These are phyloP conservation scores for Candida boidinii DNA, from an alignment of 805 yeast genomes.

Conservation along the genomic window DNA sequence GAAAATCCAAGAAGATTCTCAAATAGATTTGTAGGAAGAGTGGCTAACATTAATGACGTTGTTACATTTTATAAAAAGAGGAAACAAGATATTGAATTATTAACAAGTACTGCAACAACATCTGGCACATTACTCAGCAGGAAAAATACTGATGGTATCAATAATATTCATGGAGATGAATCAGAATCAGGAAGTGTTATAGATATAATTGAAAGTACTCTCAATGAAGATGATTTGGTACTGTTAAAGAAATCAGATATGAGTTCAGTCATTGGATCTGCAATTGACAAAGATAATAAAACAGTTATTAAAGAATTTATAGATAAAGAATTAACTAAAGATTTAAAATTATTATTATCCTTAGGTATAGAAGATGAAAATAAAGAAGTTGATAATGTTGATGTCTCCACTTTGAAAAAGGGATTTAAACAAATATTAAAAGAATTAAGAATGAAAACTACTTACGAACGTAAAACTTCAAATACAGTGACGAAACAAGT, in stretches of 20 bases:
- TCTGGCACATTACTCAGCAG: too few relatives aligned
- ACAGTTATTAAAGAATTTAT: constrained; percentile 57
- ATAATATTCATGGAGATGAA: constrained; percentile 22
- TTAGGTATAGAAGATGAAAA: constrained; percentile 8
- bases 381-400: constrained; percentile 5
- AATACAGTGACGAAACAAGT: constrained; percentile 1
- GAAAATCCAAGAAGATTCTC: constrained; percentile 88
- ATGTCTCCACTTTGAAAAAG: constrained; percentile 1
- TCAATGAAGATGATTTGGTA: constrained; percentile 55
- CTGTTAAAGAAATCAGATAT: constrained; percentile 71
- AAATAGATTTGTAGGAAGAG: constrained; percentile 79
- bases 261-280: constrained; percentile 60
- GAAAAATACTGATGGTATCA: constrained; percentile 6
- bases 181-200: constrained; percentile 25
- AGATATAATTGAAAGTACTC: constrained; percentile 48
- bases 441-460: background rate
- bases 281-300: constrained; percentile 80
- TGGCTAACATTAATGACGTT: constrained; percentile 87
- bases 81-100: constrained; percentile 13
- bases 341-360: constrained; percentile 38
- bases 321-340: constrained; percentile 44
- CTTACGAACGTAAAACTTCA: background rate
- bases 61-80: constrained; percentile 57
- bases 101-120: constrained; percentile 6
- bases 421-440: background rate